phyloP scores from a whole-genome alignment of 2,329 filamentous ascomycete species.

The Penicillium sp. region DNA sequence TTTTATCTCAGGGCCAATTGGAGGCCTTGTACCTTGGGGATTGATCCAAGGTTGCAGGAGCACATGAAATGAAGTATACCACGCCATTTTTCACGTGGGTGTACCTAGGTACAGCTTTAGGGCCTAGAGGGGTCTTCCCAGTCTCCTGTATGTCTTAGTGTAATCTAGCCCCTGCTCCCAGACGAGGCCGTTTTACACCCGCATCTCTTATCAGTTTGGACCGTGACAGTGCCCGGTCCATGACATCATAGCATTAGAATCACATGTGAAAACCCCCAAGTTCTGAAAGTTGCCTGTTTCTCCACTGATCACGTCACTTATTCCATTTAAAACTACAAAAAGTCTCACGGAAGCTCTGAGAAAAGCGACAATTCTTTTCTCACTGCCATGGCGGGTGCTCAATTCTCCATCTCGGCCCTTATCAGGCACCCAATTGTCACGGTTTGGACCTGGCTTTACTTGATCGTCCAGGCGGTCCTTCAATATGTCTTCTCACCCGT shows the following conservation, averaged over 20 bases:
- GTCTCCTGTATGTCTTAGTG: no score
- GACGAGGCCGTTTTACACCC: no score
- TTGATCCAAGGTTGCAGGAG: no score
- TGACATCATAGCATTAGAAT: not conserved
- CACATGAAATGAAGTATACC: no score
- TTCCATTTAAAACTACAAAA: not conserved
- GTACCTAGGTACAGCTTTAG: no score
- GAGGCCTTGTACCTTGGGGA: no score
- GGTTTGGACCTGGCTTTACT: conserved; percentile 29
- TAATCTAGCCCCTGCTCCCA: no score
- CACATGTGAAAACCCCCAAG: conserved; percentile 2
- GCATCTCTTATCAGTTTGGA: not conserved
- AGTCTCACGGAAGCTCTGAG: not conserved
- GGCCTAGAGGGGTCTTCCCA: no score
- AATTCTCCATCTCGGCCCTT: conserved; percentile 20
- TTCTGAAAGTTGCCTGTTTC: not conserved
- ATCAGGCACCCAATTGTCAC: conserved; percentile 32
- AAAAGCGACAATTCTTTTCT: not conserved
- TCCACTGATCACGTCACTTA: conserved; percentile 11
- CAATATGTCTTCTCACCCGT: conserved; percentile 62
- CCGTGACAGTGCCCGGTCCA: not conserved
- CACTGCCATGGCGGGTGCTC: conserved; percentile 11
- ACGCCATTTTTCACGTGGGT: no score
- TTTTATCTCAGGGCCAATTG: no score
- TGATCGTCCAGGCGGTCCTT: conserved; percentile 30